Evolutionary conservation across 352 stramenopile genomes (phyloP).

Genomic region (Globisporangium heterothallicum): DNA sequence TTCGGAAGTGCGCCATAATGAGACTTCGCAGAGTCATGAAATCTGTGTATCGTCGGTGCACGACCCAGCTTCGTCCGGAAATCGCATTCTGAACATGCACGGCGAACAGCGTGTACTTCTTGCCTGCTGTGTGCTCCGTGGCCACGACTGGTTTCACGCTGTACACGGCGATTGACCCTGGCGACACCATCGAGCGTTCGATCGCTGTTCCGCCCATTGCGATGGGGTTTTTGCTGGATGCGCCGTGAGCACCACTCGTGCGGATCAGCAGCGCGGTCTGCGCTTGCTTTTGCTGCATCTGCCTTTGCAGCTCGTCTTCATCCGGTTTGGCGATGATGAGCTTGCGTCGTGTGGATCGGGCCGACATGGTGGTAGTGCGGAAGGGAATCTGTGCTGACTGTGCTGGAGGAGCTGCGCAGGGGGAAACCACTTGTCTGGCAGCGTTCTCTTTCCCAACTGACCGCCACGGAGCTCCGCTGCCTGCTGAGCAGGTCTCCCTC

Average conservation of each 20-base stretch:
- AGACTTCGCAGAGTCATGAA: conserved; percentile 56
- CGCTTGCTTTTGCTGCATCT: conserved; percentile 13
- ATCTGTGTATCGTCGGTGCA: conserved; percentile 62
- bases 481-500: neutral
- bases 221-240: conserved; percentile 30
- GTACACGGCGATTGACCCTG: conserved; percentile 54
- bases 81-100: conserved; percentile 73
- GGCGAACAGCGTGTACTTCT: conserved; percentile 51
- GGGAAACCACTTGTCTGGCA: neutral
- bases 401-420: neutral
- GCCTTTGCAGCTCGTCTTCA: conserved; percentile 10
- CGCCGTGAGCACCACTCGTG: conserved; percentile 15
- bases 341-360: conserved; percentile 14
- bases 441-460: conserved; percentile 14
- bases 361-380: conserved; percentile 1
- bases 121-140: conserved; percentile 20
- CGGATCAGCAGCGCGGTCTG: conserved; percentile 38
- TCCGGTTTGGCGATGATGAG: conserved; percentile 14
- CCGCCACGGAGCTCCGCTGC: neutral
- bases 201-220: conserved; percentile 59
- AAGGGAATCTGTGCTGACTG: neutral
- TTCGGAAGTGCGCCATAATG: conserved; percentile 45
- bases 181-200: conserved; percentile 57
- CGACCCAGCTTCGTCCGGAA: conserved; percentile 61
- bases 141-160: conserved; percentile 42